A percentile compares a stretch with the other conserved stretches of the same genome.
These are phyloP conservation scores for Colletotrichum plurivorum DNA, from an alignment of 2,329 filamentous ascomycete genomes.

Conservation along the genomic window DNA sequence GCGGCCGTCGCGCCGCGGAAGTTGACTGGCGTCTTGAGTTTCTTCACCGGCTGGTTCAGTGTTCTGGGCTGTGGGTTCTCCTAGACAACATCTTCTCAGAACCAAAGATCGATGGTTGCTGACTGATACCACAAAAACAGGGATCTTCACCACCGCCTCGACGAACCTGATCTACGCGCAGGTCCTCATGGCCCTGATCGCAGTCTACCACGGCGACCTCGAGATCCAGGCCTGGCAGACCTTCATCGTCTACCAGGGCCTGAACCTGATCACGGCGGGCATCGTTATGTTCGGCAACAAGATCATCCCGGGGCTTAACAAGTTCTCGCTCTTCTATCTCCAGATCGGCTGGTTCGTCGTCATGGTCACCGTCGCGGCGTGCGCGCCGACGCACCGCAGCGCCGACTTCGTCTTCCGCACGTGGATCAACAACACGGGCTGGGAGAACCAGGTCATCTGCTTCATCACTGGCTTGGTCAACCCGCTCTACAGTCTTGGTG, in stretches of 20 bases:
- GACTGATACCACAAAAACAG: slow-evolving; percentile 40
- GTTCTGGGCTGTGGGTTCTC: slow-evolving; percentile 51
- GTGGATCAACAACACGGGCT: slow-evolving; percentile 68
- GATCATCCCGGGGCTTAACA: slow-evolving; percentile 58
- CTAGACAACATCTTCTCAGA: not conserved
- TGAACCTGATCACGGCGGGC: slow-evolving; percentile 58
- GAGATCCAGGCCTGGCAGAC: slow-evolving; percentile 62
- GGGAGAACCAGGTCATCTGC: slow-evolving; percentile 62
- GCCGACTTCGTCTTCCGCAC: slow-evolving; percentile 65
- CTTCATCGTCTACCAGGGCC: slow-evolving; percentile 59
- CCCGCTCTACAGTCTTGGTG: slow-evolving; percentile 61
- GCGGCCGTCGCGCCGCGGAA: slow-evolving; percentile 59
- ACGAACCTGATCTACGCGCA: slow-evolving; percentile 60
- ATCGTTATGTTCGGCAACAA: slow-evolving; percentile 64
- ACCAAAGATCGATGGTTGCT: not conserved
- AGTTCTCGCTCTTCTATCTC: slow-evolving; percentile 61
- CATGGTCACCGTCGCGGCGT: slow-evolving; percentile 62
- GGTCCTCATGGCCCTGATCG: slow-evolving; percentile 57
- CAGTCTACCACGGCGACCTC: slow-evolving; percentile 55
- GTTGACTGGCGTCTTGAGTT: slow-evolving; percentile 57
- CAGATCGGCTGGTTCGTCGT: slow-evolving; percentile 63
- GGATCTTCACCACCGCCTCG: slow-evolving; percentile 61
- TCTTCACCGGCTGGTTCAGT: slow-evolving; percentile 60
- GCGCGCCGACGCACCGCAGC: slow-evolving; percentile 59
- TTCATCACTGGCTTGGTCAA: slow-evolving; percentile 67